Evolutionary conservation across 495 filamentous ascomycete genomes (phyloP), one percentile per base, ranked within the genome.

Genomic region (Podospora tetraspora): DNA sequence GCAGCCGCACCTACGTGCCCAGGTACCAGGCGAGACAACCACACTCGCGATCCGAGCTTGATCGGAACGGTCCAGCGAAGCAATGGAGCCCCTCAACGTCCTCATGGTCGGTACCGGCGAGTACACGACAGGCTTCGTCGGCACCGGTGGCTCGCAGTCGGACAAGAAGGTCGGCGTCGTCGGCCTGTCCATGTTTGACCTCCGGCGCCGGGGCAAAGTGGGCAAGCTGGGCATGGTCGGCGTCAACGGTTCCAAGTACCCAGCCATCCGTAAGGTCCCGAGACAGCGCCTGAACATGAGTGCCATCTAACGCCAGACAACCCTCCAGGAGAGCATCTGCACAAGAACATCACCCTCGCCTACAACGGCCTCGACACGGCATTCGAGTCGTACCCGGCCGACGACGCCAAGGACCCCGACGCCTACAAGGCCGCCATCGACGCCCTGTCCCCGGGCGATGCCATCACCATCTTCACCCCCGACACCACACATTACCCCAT

Each of bases 91-190:
- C 74, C 86, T 93, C 57, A 91, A 90, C 78, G 92, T 97, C 67
- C 85, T 94, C 78, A 97, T 96, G 93, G 86, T 96, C 43, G 92
- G 92, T 27, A 94, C 91, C n/a, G 92, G 94, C 66, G 93, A 97
- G 81, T 97, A 97, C 85, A 97, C 94, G 69, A 97, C 94, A 59
- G 92, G 92, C 52, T 95, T 92, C 73, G 91, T 93, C 70, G 91
- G 90, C 60, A 88, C 87, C 71, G 89, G 87, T 60, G 89, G 87
- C 60, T 94, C 92, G 1, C 85, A 84, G 11, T 93, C 91, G 32
- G 92, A 96, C 84, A 96, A 96, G 82, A 96, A 96, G 74, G 89
- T 97, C 19, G 94, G 94, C 62, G 94, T 97, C 0, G 94, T 97
- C 7, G 94, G 92, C 1, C 80, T 97, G 71, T 92, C 91, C 30